These are phyloP conservation scores for Xylariales sp. DNA, from an alignment of 2,329 filamentous ascomycete species.

Conservation along the genomic window DNA sequence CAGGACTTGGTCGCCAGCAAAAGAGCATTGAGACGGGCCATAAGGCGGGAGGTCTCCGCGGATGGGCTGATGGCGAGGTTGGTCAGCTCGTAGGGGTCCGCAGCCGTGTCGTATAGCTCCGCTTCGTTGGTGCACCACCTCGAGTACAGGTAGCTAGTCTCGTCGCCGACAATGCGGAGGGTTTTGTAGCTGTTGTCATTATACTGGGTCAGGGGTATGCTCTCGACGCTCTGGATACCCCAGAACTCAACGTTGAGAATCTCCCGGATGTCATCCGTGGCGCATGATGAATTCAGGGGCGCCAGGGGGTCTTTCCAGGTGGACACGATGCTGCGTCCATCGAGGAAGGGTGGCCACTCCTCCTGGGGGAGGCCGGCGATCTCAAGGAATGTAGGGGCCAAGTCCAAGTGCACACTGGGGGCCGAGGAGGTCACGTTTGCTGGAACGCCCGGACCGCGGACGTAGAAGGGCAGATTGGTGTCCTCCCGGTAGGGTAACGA, in stretches of 20 bases:
- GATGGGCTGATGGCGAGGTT: slow-evolving; percentile 13
- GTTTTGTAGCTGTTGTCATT: slow-evolving; percentile 57
- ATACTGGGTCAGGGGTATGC: not conserved
- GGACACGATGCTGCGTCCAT: slow-evolving; percentile 42
- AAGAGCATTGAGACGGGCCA: slow-evolving; percentile 20
- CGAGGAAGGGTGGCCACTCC: slow-evolving; percentile 41
- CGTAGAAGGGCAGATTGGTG: slow-evolving; percentile 53
- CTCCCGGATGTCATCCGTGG: slow-evolving; percentile 8
- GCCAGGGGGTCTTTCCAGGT: slow-evolving; percentile 20
- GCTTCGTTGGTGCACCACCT: slow-evolving; percentile 68
- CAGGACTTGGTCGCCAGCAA: slow-evolving; percentile 24
- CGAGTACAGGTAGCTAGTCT: slow-evolving; percentile 60
- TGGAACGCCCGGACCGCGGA: slow-evolving; percentile 54
- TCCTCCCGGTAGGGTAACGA: slow-evolving; percentile 54
- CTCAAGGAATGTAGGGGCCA: slow-evolving; percentile 50
- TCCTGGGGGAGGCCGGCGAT: slow-evolving; percentile 28
- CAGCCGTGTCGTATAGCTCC: slow-evolving; percentile 57
- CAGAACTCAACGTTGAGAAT: slow-evolving; percentile 47
- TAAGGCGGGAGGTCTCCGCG: slow-evolving; percentile 10
- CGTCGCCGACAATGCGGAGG: slow-evolving; percentile 44
- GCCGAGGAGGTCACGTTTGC: slow-evolving; percentile 34
- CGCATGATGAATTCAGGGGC: slow-evolving; percentile 8
- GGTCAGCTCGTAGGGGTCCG: slow-evolving; percentile 21
- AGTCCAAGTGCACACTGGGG: slow-evolving; percentile 51
- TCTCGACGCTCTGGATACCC: slow-evolving; percentile 26